Conservation (phyloP, 768 basidiomycete species). For the Phylloporus scabripes region DNA sequence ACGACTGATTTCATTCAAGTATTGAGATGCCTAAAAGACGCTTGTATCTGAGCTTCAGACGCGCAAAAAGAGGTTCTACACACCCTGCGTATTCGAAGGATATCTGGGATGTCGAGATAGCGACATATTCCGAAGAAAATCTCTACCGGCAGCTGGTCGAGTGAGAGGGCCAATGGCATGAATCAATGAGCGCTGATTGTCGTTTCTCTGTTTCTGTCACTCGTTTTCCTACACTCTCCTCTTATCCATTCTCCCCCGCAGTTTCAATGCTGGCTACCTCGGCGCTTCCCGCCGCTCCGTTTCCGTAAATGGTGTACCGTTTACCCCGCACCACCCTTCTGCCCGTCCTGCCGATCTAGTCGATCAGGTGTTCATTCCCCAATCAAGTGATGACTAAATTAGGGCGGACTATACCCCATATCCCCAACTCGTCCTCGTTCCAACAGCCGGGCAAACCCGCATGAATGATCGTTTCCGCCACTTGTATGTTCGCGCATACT, state of each 20-base stretch:
- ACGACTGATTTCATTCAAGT: background rate
- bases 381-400: conserved; percentile 38
- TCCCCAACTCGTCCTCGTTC: conserved; percentile 33
- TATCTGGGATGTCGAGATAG: background rate
- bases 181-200: background rate
- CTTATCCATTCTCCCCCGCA: conserved; percentile 43
- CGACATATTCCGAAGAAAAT: background rate
- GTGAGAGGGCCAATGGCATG: background rate
- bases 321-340: conserved; percentile 13
- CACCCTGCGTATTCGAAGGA: background rate
- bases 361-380: conserved; percentile 29
- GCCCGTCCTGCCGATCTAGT: conserved; percentile 29
- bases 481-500: conserved; percentile 47
- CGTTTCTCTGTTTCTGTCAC: conserved; percentile 33
- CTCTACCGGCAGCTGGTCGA: background rate
- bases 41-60: background rate
- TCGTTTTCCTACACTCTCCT: too few species aligned
- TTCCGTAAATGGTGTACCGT: conserved; percentile 44
- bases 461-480: conserved; percentile 41
- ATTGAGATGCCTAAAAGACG: background rate
- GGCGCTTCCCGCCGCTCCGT: conserved; percentile 40
- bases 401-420: conserved; percentile 40
- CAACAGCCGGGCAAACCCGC: conserved; percentile 34
- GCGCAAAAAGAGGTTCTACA: background rate
- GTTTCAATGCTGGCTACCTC: conserved; percentile 30